Evolutionary conservation across 495 filamentous ascomycete species (phyloP), one percentile per base, ranked within the genome.

Genomic region (Chlorociboria aeruginascens): DNA sequence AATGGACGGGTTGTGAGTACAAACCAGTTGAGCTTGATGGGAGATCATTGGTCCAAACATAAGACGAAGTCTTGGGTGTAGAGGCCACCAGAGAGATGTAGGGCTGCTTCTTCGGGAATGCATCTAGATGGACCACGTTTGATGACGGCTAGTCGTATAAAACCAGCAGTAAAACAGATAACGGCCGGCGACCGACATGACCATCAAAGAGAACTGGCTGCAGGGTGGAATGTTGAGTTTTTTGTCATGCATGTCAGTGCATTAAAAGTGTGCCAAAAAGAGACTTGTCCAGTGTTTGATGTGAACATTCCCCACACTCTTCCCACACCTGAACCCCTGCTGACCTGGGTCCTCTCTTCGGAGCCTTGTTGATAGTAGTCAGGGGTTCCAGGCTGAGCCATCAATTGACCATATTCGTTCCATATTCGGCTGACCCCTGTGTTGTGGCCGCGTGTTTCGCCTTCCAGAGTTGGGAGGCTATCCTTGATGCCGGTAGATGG

Each of bases 351-450:
- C 13, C 52, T 42, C 50, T 40, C 34, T 40, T 49, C 25, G 50
- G 53, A 56, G 56, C 53, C 56, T 55, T 59, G 56, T 59, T 43
- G 49, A 55, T 54, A 50, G 52, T 53, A 48, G 50, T 30, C 51
- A 47, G 50, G 55, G 55, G 45, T 53, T 34, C 47, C 41, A 17
- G 50, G 40, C 52, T 42, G 45, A 48, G 52, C 50, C 42, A 30
- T 53, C 45, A 43, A 53, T 36, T 43, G 48, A 51, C 45, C 50
- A 53, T 40, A 36, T 47, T 4, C 13, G 48, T 41, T 49, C 25
- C 32, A 32, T 52, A 43, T 37, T 52, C 29, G 43, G 8, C 36
- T 38, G 32, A 52, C 45, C 46, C 42, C 4, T 50, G 47, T 41
- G 16, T 16, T 32, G 50, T 48, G 47, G 49, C 51, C 39, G 31